These are phyloP conservation scores for Danielia oregonensis DNA, from an alignment of 805 yeast species.

Conservation along the genomic window DNA sequence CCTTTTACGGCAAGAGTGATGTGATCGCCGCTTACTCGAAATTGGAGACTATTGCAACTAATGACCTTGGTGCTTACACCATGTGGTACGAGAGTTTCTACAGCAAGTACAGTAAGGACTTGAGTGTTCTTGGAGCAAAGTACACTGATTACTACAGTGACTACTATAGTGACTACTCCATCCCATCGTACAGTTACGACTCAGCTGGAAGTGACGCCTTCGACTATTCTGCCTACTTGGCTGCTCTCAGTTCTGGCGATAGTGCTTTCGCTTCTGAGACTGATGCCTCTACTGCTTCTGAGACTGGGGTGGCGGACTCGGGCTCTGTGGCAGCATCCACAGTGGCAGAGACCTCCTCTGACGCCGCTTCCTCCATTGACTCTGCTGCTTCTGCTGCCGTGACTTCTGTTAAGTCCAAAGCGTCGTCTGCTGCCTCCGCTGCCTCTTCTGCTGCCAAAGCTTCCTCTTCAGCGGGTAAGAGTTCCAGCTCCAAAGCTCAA, in stretches of 20 bases:
- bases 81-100: slow-evolving; percentile 2
- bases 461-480: slow-evolving; percentile 3
- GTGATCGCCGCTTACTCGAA: slow-evolving; percentile 1
- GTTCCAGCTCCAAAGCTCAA: too few relatives aligned
- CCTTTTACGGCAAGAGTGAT: slow-evolving; percentile 5
- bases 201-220: too few relatives aligned
- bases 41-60: slow-evolving; percentile 1
- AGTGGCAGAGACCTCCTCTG: background rate
- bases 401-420: slow-evolving; percentile 2
- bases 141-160: too few relatives aligned
- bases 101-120: slow-evolving; percentile 3
- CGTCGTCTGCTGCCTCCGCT: slow-evolving; percentile 1
- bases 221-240: too few relatives aligned
- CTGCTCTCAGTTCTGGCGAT: background rate
- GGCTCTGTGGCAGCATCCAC: background rate
- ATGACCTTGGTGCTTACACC: background rate
- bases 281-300: background rate
- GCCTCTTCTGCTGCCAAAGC: slow-evolving; percentile 1
- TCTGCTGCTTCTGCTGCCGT: slow-evolving; percentile 1
- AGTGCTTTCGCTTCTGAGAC: background rate
- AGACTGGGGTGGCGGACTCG: background rate
- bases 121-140: too few relatives aligned
- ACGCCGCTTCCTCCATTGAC: background rate
- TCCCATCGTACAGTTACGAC: too few relatives aligned
- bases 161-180: too few relatives aligned